Conservation (phyloP, 331 rosid genomes). For the Rosa hybrid region DNA sequence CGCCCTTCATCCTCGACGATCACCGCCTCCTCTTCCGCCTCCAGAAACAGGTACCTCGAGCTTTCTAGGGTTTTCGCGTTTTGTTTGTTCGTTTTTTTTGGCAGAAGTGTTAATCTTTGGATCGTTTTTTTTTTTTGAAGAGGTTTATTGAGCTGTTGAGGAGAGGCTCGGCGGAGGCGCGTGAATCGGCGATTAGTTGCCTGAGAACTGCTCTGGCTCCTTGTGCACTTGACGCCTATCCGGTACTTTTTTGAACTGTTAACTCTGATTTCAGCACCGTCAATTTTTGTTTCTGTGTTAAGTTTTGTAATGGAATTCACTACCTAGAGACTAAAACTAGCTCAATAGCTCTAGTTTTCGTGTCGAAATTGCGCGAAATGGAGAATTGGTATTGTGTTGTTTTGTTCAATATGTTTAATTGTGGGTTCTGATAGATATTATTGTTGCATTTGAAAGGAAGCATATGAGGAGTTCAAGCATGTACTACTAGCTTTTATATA, state of each 20-base stretch:
- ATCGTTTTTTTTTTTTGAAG: slow-evolving; percentile 28
- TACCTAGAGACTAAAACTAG: not conserved
- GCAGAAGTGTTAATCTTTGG: not conserved
- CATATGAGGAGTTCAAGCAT: slow-evolving; percentile 98
- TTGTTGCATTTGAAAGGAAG: slow-evolving; percentile 74
- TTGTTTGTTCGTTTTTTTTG: not conserved
- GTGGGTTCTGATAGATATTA: slow-evolving; percentile 39
- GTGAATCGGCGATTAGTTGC: slow-evolving; percentile 82
- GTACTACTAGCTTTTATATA: slow-evolving; percentile 90
- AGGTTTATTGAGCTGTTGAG: slow-evolving; percentile 95
- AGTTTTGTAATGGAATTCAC: not conserved
- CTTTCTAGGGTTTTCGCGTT: not conserved
- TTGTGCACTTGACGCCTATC: slow-evolving; percentile 96
- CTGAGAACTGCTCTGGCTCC: slow-evolving; percentile 90
- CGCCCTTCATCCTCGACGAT: slow-evolving; percentile 81
- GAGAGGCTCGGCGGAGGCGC: slow-evolving; percentile 73
- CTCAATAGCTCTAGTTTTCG: not conserved
- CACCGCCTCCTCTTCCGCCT: slow-evolving; percentile 87
- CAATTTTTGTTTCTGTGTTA: not conserved
- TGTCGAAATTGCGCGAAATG: not conserved
- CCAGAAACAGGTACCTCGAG: slow-evolving; percentile 73
- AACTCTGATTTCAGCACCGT: not conserved
- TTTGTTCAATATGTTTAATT: not conserved
- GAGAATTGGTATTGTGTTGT: not conserved
- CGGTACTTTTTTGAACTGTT: slow-evolving; percentile 44